A percentile compares a stretch with the other conserved stretches of the same genome.
These are phyloP conservation scores for Sclerotinia sclerotiorum DNA, from an alignment of 2,329 filamentous ascomycete genomes.

Conservation along the genomic window DNA sequence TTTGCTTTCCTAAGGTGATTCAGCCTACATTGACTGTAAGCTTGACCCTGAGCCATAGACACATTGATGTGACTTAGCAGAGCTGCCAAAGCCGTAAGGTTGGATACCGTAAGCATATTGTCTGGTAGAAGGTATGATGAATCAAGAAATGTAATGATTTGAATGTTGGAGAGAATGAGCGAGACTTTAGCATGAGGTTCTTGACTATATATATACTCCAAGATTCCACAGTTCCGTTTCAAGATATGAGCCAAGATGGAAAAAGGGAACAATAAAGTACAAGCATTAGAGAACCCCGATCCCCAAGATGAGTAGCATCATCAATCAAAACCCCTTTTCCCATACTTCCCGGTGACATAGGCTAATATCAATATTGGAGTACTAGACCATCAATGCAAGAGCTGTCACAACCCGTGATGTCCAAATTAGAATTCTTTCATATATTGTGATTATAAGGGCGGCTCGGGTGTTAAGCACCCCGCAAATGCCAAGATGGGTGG, in stretches of 20 bases:
- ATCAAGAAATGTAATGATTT: neutral
- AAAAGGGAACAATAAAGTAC: constrained; percentile 1
- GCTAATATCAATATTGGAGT: neutral
- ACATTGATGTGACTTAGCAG: constrained; percentile 29
- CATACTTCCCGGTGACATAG: neutral
- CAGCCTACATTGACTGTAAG: constrained; percentile 31
- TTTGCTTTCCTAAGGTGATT: neutral
- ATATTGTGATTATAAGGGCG: neutral
- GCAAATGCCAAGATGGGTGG: constrained; percentile 8
- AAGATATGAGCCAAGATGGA: constrained; percentile 3
- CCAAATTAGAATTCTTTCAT: neutral
- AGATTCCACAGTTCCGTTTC: neutral
- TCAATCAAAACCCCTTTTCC: neutral
- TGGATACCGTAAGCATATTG: constrained; percentile 31
- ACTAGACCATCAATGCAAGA: neutral
- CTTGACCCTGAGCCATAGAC: constrained; percentile 27
- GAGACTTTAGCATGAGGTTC: neutral
- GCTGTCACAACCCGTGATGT: neutral
- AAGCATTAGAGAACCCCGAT: neutral
- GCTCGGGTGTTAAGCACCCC: constrained; percentile 5
- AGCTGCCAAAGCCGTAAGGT: constrained; percentile 29
- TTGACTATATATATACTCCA: constrained; percentile 2
- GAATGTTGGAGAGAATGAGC: neutral
- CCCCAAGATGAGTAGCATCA: neutral
- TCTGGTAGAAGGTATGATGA: neutral